Percentiles rank a stretch among this genome's conserved stretches.
These are phyloP conservation scores for Nadsonia commutata DNA, from an alignment of 1,139 yeast species.

Conservation along the genomic window DNA sequence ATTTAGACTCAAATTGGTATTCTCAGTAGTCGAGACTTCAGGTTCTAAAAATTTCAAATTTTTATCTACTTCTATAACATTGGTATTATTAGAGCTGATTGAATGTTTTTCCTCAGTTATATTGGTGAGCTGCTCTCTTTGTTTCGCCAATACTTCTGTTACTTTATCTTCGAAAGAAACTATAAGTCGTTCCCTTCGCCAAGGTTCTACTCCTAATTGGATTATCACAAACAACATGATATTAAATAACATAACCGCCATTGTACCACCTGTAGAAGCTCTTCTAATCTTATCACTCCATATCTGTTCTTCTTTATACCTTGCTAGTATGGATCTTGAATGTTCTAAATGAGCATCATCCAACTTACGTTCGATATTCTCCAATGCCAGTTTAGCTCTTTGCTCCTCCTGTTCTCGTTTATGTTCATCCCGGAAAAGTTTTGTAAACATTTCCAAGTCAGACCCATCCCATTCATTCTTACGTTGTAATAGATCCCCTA, in stretches of 20 bases:
- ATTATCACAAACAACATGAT: slow-evolving; percentile 63
- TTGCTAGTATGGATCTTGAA: slow-evolving; percentile 62
- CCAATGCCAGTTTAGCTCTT: slow-evolving; percentile 35
- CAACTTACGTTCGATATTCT: slow-evolving; percentile 44
- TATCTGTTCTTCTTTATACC: slow-evolving; percentile 94
- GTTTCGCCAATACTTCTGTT: slow-evolving; percentile 15
- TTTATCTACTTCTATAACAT: too few species aligned
- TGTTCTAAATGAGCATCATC: slow-evolving; percentile 59
- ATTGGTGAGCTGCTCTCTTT: background rate
- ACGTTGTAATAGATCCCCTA: slow-evolving; percentile 76
- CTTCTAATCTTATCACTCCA: slow-evolving; percentile 95
- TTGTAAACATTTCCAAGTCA: slow-evolving; percentile 77
- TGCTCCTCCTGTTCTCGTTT: slow-evolving; percentile 50
- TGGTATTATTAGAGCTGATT: too few species aligned
- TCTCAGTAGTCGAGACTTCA: too few species aligned
- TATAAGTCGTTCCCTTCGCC: slow-evolving; percentile 74
- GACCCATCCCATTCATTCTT: slow-evolving; percentile 65
- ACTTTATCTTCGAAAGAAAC: slow-evolving; percentile 75
- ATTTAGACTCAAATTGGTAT: too few species aligned
- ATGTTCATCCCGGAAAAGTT: slow-evolving; percentile 69
- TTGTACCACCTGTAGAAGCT: slow-evolving; percentile 95
- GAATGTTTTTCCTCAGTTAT: too few species aligned
- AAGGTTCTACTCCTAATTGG: slow-evolving; percentile 83
- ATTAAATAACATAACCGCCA: slow-evolving; percentile 80
- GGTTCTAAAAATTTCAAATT: too few species aligned